phyloP scores from a whole-genome alignment of 1,139 yeast species.

The Lodderomyces metapsilosis region DNA sequence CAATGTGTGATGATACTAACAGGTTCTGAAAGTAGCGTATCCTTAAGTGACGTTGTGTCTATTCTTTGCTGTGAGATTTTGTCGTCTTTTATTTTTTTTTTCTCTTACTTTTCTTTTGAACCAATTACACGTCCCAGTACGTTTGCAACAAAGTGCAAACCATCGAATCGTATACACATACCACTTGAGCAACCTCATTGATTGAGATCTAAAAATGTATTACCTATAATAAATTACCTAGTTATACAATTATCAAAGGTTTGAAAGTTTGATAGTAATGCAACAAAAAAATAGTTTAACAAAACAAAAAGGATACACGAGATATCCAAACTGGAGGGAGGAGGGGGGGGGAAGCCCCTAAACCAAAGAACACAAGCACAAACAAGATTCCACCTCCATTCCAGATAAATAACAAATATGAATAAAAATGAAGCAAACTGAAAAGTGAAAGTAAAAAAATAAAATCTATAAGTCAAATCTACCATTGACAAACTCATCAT shows the following conservation, averaged over 20 bases:
- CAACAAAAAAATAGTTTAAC: slow-evolving; percentile 1
- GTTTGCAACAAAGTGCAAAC: background rate
- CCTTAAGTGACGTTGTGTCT: too few relatives aligned
- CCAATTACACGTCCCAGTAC: background rate
- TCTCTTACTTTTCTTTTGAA: background rate
- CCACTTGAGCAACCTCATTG: too few relatives aligned
- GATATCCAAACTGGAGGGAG: too few relatives aligned
- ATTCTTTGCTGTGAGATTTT: too few relatives aligned
- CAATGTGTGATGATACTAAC: background rate
- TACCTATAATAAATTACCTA: background rate
- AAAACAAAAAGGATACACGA: slow-evolving; percentile 4
- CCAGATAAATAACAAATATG: background rate
- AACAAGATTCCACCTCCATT: background rate
- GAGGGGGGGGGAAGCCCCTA: too few relatives aligned
- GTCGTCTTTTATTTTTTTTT: background rate
- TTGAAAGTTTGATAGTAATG: background rate
- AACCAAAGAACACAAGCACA: too few relatives aligned
- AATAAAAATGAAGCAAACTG: background rate
- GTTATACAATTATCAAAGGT: background rate
- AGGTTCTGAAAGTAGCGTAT: too few relatives aligned
- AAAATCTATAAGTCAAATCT: slow-evolving; percentile 62
- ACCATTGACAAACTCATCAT: slow-evolving; percentile 85
- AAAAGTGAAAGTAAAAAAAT: background rate
- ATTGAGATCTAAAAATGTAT: background rate
- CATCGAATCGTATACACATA: too few relatives aligned